A percentile compares a stretch with the other conserved stretches of the same genome.
These are phyloP conservation scores for Diddensiella caesifluorescens DNA, from an alignment of 805 yeast species.

Conservation along the genomic window DNA sequence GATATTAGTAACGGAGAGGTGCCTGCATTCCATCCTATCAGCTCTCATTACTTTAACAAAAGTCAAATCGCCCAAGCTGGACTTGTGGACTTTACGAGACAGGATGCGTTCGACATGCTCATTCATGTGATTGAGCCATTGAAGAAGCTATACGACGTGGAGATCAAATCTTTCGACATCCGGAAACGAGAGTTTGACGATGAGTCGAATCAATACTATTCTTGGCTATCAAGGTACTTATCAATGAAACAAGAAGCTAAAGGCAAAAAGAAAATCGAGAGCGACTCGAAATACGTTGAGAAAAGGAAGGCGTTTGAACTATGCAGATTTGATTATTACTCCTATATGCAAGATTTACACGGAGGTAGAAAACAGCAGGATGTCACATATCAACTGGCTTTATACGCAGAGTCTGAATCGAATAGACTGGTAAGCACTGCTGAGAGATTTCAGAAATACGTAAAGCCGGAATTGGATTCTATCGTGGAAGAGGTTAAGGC, in stretches of 20 bases:
- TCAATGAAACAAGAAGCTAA: constrained; percentile 33
- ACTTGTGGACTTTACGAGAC: constrained; percentile 17
- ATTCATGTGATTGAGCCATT: constrained; percentile 36
- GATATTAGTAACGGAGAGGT: constrained; percentile 30
- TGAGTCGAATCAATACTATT: constrained; percentile 39
- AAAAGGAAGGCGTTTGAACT: constrained; percentile 38
- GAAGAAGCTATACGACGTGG: constrained; percentile 36
- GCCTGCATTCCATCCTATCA: constrained; percentile 29
- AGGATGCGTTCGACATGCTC: constrained; percentile 28
- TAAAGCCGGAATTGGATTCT: constrained; percentile 30
- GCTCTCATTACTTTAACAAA: constrained; percentile 29
- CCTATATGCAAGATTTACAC: constrained; percentile 37
- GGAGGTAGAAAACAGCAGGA: constrained; percentile 40
- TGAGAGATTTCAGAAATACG: constrained; percentile 22
- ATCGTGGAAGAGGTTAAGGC: constrained; percentile 32
- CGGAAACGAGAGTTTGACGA: constrained; percentile 42
- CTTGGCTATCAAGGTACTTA: constrained; percentile 41
- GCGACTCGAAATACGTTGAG: constrained; percentile 38
- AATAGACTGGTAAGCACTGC: constrained; percentile 27
- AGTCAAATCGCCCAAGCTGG: constrained; percentile 10
- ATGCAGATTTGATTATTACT: constrained; percentile 39
- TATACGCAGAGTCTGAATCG: constrained; percentile 33
- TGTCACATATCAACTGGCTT: constrained; percentile 33
- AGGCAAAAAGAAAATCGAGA: constrained; percentile 27
- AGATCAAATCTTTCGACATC: constrained; percentile 37